Percentiles rank a stretch among this genome's conserved stretches.
Evolutionary conservation across 306 rosid species (phyloP).

Genomic region (Corylus americana): DNA sequence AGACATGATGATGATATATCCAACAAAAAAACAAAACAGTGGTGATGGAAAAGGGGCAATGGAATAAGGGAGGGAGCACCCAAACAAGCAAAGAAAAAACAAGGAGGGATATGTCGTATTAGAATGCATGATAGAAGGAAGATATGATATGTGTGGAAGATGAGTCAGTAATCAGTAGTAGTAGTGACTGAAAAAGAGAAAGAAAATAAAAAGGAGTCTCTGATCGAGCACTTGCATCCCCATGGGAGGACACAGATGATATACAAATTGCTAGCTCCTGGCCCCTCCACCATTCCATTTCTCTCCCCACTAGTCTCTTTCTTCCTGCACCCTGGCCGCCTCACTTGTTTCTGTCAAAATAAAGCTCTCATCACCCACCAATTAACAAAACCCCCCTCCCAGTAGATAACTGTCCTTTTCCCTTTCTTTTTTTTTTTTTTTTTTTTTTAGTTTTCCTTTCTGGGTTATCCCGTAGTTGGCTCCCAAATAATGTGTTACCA

Average conservation of each 20-base stretch:
- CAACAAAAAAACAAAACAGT: neutral
- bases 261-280: conserved; percentile 12
- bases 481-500: no score
- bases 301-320: neutral
- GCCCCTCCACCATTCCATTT: no score
- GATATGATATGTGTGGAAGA: conserved; percentile 53
- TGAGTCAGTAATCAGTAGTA: conserved; percentile 51
- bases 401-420: conserved; percentile 9
- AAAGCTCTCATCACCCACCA: conserved; percentile 14
- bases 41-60: neutral
- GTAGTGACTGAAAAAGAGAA: conserved; percentile 31
- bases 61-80: neutral
- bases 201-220: conserved; percentile 40
- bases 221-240: conserved; percentile 43
- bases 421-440: no score
- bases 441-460: no score
- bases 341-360: conserved; percentile 20
- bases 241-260: conserved; percentile 39
- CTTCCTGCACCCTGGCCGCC: conserved; percentile 23
- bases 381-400: neutral
- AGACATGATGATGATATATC: neutral
- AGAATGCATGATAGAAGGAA: conserved; percentile 6
- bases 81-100: conserved; percentile 19
- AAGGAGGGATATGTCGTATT: conserved; percentile 14
- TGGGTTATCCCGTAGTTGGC: no score